Evolutionary conservation across 352 stramenopile species (phyloP).

Genomic region (Phytophthora citricola): DNA sequence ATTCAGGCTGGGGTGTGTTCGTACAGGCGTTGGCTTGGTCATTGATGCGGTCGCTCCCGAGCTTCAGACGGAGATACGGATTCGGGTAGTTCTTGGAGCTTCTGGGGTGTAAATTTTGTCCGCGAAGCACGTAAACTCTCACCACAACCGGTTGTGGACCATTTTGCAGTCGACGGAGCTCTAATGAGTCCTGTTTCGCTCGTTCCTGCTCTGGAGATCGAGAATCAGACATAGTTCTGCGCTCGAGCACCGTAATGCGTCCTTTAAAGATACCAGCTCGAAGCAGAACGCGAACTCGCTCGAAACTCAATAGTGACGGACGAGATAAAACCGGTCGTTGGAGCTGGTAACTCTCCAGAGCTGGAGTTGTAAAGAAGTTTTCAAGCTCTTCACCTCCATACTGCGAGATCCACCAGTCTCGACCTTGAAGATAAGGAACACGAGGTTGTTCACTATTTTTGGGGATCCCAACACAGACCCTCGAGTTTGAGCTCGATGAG

Average conservation of each 20-base stretch:
- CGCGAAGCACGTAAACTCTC: constrained; percentile 79
- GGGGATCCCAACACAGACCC: constrained; percentile 13
- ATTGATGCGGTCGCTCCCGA: constrained; percentile 76
- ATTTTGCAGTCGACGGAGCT: constrained; percentile 32
- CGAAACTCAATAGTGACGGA: constrained; percentile 58
- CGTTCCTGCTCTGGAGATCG: constrained; percentile 27
- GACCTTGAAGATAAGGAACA: constrained; percentile 57
- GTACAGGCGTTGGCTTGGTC: constrained; percentile 70
- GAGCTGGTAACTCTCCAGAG: constrained; percentile 81
- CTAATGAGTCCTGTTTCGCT: constrained; percentile 29
- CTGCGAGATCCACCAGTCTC: constrained; percentile 82
- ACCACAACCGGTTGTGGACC: constrained; percentile 67
- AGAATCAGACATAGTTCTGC: constrained; percentile 14
- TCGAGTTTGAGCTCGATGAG: constrained; percentile 6
- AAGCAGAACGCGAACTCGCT: constrained; percentile 62
- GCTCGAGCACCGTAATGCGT: constrained; percentile 65
- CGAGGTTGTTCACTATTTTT: constrained; percentile 23
- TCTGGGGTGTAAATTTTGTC: constrained; percentile 78
- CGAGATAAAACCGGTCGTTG: constrained; percentile 66
- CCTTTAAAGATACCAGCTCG: constrained; percentile 86
- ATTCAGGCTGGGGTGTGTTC: constrained; percentile 85
- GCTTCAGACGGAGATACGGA: constrained; percentile 76
- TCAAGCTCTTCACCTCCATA: constrained; percentile 81
- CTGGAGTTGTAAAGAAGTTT: constrained; percentile 67
- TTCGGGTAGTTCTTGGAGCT: constrained; percentile 83